Evolutionary conservation across 179 eudicot species (phyloP).

Genomic region (Actinidia polygama): DNA sequence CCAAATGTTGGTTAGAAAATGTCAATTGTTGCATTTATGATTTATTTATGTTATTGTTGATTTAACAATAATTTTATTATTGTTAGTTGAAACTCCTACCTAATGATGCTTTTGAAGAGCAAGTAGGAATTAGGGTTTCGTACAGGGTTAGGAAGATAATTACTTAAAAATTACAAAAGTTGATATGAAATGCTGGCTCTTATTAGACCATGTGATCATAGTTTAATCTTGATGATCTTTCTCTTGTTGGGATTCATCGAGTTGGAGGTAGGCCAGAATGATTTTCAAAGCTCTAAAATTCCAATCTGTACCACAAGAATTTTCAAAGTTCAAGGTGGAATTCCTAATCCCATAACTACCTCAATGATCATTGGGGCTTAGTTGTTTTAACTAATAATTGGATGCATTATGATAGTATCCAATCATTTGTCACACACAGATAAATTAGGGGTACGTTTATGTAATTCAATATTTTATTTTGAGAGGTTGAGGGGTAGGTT

Average conservation of each 20-base stretch:
- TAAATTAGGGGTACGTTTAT: not conserved
- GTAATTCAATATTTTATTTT: not conserved
- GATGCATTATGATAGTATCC: not conserved
- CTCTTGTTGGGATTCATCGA: not conserved
- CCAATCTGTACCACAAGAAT: not conserved
- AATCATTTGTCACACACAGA: not conserved
- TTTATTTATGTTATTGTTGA: not conserved
- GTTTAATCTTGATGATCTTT: not conserved
- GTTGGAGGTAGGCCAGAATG: not conserved
- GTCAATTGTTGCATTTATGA: too few relatives aligned
- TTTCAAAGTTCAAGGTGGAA: conserved; percentile 13
- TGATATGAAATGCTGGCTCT: not conserved
- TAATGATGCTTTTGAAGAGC: not conserved
- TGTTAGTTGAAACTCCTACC: not conserved
- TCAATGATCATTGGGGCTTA: not conserved
- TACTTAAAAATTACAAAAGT: not conserved
- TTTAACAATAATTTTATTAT: not conserved
- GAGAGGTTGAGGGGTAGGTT: too few relatives aligned
- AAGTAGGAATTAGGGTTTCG: not conserved
- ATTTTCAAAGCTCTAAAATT: not conserved
- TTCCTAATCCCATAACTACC: not conserved
- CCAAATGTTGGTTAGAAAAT: too few relatives aligned
- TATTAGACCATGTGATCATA: not conserved
- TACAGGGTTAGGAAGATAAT: not conserved
- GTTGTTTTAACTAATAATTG: conserved; percentile 10